phyloP scores from a whole-genome alignment of 306 rosid species.

The Mucuna pruriens region DNA sequence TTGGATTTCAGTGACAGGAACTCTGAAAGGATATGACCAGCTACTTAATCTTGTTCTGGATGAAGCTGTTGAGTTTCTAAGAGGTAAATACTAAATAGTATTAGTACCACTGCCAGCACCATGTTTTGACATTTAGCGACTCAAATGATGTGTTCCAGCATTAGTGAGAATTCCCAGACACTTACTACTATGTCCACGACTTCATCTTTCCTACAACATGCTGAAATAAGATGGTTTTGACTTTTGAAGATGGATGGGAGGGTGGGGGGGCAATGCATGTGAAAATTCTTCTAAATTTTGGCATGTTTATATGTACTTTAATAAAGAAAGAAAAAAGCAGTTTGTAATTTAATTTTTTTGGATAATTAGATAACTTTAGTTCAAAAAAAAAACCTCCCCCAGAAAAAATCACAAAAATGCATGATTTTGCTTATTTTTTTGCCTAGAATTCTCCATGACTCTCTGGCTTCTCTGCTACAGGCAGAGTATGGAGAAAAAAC shows the following conservation, averaged over 20 bases:
- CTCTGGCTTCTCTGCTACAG: no score
- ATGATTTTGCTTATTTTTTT: no score
- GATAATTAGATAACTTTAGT: no score
- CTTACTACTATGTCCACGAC: neutral
- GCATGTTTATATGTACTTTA: no score
- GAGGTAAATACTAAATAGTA: slow-evolving; percentile 55
- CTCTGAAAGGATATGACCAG: slow-evolving; percentile 94
- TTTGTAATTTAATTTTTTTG: no score
- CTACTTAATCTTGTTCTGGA: slow-evolving; percentile 89
- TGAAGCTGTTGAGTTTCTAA: slow-evolving; percentile 82
- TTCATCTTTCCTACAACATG: neutral
- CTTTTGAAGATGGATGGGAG: neutral
- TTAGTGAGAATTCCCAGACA: neutral
- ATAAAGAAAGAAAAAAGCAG: no score
- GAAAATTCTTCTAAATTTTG: no score
- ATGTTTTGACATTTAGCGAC: neutral
- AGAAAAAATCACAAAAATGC: no score
- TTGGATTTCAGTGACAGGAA: slow-evolving; percentile 68
- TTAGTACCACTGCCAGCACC: neutral
- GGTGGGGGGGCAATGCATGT: no score
- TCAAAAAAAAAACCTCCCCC: no score
- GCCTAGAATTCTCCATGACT: no score
- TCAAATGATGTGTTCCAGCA: neutral
- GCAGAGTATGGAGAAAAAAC: no score
- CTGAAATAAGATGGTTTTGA: neutral